Percentiles rank a stretch among this genome's conserved stretches.
phyloP scores from a whole-genome alignment of 2,329 filamentous ascomycete genomes.

The Xylaria sp. region DNA sequence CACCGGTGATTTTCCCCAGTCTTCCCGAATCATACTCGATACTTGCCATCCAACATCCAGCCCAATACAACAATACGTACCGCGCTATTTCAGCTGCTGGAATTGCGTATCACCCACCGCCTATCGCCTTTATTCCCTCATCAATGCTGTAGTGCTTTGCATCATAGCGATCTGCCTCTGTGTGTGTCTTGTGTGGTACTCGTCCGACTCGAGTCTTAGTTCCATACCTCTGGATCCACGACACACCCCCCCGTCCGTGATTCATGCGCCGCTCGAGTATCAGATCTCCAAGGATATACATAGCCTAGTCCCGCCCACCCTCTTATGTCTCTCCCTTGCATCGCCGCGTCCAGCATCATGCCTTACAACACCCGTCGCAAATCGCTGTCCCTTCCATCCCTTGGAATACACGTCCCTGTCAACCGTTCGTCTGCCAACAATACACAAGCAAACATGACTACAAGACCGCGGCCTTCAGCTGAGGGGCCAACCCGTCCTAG shows the following conservation, averaged over 20 bases:
- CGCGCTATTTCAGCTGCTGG: constrained; percentile 3
- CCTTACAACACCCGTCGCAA: constrained; percentile 97
- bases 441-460: constrained; percentile 42
- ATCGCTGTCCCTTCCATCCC: constrained; percentile 89
- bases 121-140: constrained; percentile 20
- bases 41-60: constrained; percentile 10
- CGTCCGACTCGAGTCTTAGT: constrained; percentile 33
- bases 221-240: constrained; percentile 39
- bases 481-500: constrained; percentile 54
- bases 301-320: constrained; percentile 38
- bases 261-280: constrained; percentile 45
- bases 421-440: constrained; percentile 51
- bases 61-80: constrained; percentile 33
- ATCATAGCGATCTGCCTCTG: constrained; percentile 31
- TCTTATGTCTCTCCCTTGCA: constrained; percentile 35
- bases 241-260: constrained; percentile 38
- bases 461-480: constrained; percentile 46
- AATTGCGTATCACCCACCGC: background rate
- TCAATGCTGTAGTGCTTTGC: constrained; percentile 11
- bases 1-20: constrained; percentile 13
- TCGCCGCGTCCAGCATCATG: constrained; percentile 63
- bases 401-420: constrained; percentile 87
- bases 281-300: constrained; percentile 41
- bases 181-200: constrained; percentile 33
- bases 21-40: constrained; percentile 33